Evolutionary conservation across 768 basidiomycete species (phyloP), one percentile per base, ranked within the genome.

Genomic region (Sporobolomyces roseus): DNA sequence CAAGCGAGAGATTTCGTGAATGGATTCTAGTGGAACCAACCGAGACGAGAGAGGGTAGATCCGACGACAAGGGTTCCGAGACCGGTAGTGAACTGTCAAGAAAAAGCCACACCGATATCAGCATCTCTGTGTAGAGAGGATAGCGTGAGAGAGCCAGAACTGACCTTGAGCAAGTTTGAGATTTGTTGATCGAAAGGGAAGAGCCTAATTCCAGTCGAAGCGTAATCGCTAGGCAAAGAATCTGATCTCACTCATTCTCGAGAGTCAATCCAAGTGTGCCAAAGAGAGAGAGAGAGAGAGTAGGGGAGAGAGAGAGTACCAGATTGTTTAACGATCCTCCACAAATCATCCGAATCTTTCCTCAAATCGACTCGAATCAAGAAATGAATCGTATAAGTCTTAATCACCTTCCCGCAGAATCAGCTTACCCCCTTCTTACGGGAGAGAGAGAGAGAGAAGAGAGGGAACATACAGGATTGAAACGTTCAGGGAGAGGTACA

Each of bases 291-390:
- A n/a, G n/a, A n/a, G n/a, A n/a, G n/a, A n/a, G n/a, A n/a, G n/a
- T n/a, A n/a, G n/a, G n/a, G n/a, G n/a, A n/a, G n/a, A n/a, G n/a
- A n/a, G n/a, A n/a, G n/a, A n/a, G n/a, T n/a, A n/a, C n/a, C n/a
- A n/a, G n/a, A 62, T 32, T 72, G 71, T 66, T 72, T 72, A 10
- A n/a, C 19, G 45, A 72, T 55, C 17, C 33, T 33, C 71, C 71
- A 72, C 16, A 60, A 36, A 21, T 53, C 59, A 58, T 50, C 53
- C 32, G 29, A 6, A 41, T 50, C 43, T 45, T 66, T 61, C 30
- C 53, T 49, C n/a, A 72, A 36, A 36, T 66, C 65, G 35, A 72
- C 23, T 27, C 65, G 66, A 10, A 43, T 61, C 25, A 72, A 27
- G 60, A 72, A 72, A 54, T 62, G 65, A 16, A 68, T 13, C 33